Evolutionary conservation across 2,329 filamentous ascomycete genomes (phyloP).

Genomic region (Chaetothyriales sp.): DNA sequence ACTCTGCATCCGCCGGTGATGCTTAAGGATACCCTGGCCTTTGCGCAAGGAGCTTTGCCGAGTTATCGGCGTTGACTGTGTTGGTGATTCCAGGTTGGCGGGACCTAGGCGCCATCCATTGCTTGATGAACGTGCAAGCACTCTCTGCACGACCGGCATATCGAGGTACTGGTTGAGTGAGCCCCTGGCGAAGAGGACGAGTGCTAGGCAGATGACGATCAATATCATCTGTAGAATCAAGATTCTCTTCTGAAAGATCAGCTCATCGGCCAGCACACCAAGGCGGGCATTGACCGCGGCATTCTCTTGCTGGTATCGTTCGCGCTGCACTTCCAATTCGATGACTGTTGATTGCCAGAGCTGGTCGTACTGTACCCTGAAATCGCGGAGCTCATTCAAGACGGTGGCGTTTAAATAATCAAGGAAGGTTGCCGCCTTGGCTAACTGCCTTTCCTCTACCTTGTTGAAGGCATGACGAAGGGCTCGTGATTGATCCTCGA

Average conservation of each 20-base stretch:
- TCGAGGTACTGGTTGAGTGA: slow-evolving; percentile 31
- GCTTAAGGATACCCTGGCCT: slow-evolving; percentile 14
- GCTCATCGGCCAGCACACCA: slow-evolving; percentile 83
- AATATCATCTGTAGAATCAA: slow-evolving; percentile 82
- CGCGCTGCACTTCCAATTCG: slow-evolving; percentile 75
- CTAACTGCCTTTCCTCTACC: slow-evolving; percentile 73
- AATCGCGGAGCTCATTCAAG: slow-evolving; percentile 60
- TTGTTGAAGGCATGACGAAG: slow-evolving; percentile 74
- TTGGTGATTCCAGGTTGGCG: slow-evolving; percentile 8
- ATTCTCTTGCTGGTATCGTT: slow-evolving; percentile 71
- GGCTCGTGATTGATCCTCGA: slow-evolving; percentile 87
- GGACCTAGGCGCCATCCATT: slow-evolving; percentile 12
- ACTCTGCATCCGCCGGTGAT: slow-evolving; percentile 12
- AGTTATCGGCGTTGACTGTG: slow-evolving; percentile 6
- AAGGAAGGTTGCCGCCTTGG: slow-evolving; percentile 71
- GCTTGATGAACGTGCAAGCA: slow-evolving; percentile 33
- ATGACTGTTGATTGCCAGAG: slow-evolving; percentile 93
- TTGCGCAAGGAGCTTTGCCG: slow-evolving; percentile 8
- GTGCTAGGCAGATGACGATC: slow-evolving; percentile 68
- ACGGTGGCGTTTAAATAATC: slow-evolving; percentile 79
- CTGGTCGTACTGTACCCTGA: slow-evolving; percentile 81
- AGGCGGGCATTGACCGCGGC: slow-evolving; percentile 67
- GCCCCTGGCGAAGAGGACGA: slow-evolving; percentile 63
- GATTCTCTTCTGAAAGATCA: slow-evolving; percentile 74
- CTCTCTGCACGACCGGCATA: slow-evolving; percentile 33